These are phyloP conservation scores for Spinacia oleracea DNA, from an alignment of 179 eudicot species.

Conservation along the genomic window DNA sequence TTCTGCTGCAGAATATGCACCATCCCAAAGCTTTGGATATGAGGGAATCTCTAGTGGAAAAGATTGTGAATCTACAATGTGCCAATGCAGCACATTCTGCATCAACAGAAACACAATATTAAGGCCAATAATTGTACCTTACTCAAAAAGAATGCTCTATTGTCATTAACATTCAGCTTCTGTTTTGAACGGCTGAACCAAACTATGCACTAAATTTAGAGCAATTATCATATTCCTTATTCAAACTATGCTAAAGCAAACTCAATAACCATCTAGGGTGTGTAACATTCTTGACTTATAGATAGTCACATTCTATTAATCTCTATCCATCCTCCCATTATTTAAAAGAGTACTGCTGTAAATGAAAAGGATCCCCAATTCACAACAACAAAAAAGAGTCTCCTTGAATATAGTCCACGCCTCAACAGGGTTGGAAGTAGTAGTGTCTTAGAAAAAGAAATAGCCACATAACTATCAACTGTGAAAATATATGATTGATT, in stretches of 20 bases:
- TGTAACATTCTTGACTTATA: neutral
- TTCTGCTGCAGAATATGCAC: conserved; percentile 76
- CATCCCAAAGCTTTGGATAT: conserved; percentile 81
- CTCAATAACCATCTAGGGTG: neutral
- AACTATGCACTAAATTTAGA: neutral
- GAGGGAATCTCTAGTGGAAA: conserved; percentile 96
- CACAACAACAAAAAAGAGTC: neutral
- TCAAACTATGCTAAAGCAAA: conserved; percentile 6
- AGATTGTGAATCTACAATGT: conserved; percentile 78
- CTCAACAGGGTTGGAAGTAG: neutral
- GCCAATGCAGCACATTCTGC: no score
- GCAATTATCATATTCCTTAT: neutral
- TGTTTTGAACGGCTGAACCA: neutral
- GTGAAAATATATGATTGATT: neutral
- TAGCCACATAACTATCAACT: neutral
- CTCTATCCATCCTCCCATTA: no score
- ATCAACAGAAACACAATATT: conserved; percentile 6
- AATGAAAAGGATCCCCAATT: conserved; percentile 1
- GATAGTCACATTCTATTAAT: neutral
- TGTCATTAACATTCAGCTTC: neutral
- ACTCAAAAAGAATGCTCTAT: neutral
- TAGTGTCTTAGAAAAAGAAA: neutral
- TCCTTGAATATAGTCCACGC: neutral
- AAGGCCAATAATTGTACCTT: neutral
- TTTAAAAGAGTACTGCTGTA: neutral